Evolutionary conservation across 768 basidiomycete species (phyloP), one percentile per base, ranked within the genome.

Genomic region (Exidia glandulosa): DNA sequence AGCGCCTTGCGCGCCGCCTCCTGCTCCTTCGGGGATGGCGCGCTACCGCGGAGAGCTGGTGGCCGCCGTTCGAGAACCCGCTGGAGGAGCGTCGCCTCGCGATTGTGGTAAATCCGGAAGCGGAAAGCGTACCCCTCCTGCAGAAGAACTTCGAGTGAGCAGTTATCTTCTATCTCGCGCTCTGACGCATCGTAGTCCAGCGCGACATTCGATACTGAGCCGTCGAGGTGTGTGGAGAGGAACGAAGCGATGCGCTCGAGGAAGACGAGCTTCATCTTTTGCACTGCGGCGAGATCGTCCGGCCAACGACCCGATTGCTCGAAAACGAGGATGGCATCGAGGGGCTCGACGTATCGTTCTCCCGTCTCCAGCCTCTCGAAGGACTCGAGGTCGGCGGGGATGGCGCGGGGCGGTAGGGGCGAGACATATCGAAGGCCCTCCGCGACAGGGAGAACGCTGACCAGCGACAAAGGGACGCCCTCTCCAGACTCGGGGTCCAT

Each of bases 231-330:
- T 10, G 71, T 69, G 80, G 84, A 82, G 54, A 96, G 76, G 1
- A 78, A 76, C 23, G 77, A 74, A 1, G 87, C 91, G 6, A 97
- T 77, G 41, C 83, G 82, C 67, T 93, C 90, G 62, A 97, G 83
- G 69, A 98, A 88, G 0, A 94, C 95, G 1, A 95, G 76, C 70
- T 98, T 98, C 71, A 93, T 86, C 63, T 91, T 91, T 70, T 96
- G 95, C 54, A 97, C 88, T 0, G 94, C 93, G 19, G 77, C 79
- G 3, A 98, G 79, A 64, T 98, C 93, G 67, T 98, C 94, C 0
- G 96, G 95, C 96, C 96, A 99, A 62, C 82, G 82, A 0, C 87
- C 84, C 0, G 93, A 95, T 62, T 87, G 88, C 69, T 98, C 95
- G 66, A 97, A 96, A 70, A 94, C 88, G 32, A 98, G 72, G 27